Evolutionary conservation across 768 basidiomycete species (phyloP), one percentile per base, ranked within the genome.

Genomic region (Collybiopsis confluens): DNA sequence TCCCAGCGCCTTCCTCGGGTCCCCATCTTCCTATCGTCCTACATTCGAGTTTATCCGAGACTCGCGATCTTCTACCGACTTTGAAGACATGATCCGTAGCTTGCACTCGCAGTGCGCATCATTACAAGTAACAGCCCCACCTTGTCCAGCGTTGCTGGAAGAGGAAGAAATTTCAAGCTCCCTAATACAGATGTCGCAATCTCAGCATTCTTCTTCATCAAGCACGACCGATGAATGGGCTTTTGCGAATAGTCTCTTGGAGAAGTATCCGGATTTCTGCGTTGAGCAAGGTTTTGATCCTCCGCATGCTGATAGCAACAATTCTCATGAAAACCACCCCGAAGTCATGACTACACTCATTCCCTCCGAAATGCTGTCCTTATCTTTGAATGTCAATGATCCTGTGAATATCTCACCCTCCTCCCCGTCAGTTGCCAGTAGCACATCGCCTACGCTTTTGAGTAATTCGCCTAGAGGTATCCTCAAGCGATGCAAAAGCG

Each of bases 1-100:
- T 42, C 76, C 77, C 26, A 72, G 74, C 16, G 73, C 74, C 30
- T 75, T 75, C 57, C 57, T 74, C 13, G 74, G 76, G 3, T 69
- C 72, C 23, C 71, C 73, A n/a, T 70, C 72, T 11, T 59, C 56
- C n/a, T 67, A 72, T 55, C 64, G 65, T 37, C 68, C 72, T 3
- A 65, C 67, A 24, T 70, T 67, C 46, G 67, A 68, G 54, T 61
- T 59, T 54, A 60, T 61, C 21, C 58, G 40, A 48, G 59, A 41
- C 41, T 47, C n/a, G 58, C 62, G 61, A 16, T 62, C 63, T 48
- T 61, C 64, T 16, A 60, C 76, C 55, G 62, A 66, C 56, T 62
- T 77, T 13, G 66, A 73, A 56, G 72, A 75, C 26, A 79, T 79
- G 77, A 69, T 79, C 16, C 65, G 61, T n/a, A 74, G 67, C 54